Base-by-base conservation (phyloP, 805 yeast genomes). In the Nakazawaea ishiwadae region DNA sequence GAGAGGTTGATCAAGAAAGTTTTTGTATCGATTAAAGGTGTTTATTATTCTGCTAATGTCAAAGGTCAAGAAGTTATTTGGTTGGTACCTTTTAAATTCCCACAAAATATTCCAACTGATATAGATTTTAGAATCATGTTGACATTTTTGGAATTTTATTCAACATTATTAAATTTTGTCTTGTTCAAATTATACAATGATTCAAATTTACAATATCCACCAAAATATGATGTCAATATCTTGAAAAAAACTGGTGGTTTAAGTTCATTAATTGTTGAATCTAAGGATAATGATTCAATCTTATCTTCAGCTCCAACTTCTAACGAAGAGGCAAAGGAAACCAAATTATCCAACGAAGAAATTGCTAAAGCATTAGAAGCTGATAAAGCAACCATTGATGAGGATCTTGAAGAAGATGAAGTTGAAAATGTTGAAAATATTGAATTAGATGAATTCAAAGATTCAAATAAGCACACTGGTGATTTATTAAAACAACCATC, bases 31-130 rank as follows among this genome's bases (percentile, higher is more conserved):
- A 91, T 93, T 58, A 93, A 93, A 65, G 99, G 99, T 68, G 95
- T 91, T 14, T 93, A 93, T 65, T 93, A 91, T 59, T 88, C 89
- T 61, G 98, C 96, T 26, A 76, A 61, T 47, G 79, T 93, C 35
- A 81, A 76, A 61, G 99, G 99, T 51, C 96, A 89, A 63, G 96
- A 87, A 51, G 74, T 93, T 35, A 77, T 91, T 65, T 93, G 99
- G 99, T 77, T 93, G 46, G 95, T 88, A 35, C 99, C 99, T 18
- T 93, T 83, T 75, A 93, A 89, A 64, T 93, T 90, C 70, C 96
- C 99, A 15, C 95, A 91, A 62, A 85, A 85, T 62, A 84, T 93
- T 51, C 98, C 99, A 35, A 66, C 83, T 34, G 98, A 93, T 62
- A 81, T 93, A 45, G 99, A 93, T 66, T 91, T 93, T 71, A 77